Evolutionary conservation across 2,329 filamentous ascomycete species (phyloP), one percentile per base, ranked within the genome.

Genomic region (Tolypocladium capitatum): DNA sequence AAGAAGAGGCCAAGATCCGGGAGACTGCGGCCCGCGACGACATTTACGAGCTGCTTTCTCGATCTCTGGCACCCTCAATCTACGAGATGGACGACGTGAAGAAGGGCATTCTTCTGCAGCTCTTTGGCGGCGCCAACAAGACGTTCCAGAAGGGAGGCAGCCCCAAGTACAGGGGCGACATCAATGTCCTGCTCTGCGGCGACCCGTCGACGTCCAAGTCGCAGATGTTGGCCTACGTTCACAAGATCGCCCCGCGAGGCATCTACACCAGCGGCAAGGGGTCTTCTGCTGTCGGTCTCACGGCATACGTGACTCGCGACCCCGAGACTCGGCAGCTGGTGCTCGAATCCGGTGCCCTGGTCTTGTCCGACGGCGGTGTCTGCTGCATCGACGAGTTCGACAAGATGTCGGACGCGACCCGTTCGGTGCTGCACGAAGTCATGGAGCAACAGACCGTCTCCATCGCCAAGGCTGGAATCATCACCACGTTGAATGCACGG

Each of bases 61-160:
- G 91, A 34, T 97, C 91, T 1, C 73, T 98, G 28, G 92, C 92
- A 2, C 92, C 92, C 14, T 96, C 90, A 50, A 84, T 98, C 59
- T 96, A 94, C 69, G 92, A 98, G 67, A 86, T 94, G 82, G 92
- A 98, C 56, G 92, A 98, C 59, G 89, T 97, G 43, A 98, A 98
- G 74, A 98, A 98, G 69, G 92, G 92, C 11, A 96, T 98, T 52
- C 73, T 98, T 11, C 80, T 98, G 4, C 92, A 98, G 61, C 79
- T 98, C 36, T 98, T 98, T 62, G 91, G 92, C 34, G 92, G 92
- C 48, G 95, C 92, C 32, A 98, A 98, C 73, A 98, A 98, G 70
- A 87, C 86, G 1, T 98, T 98, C 65, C 80, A 94, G 50, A 97
- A 96, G 67, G 92, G 92, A 48, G 92, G 90, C 49, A 95, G 86